Evolutionary conservation across 164 flowering plant genomes (phyloP).

Genomic region (Santalum album): DNA sequence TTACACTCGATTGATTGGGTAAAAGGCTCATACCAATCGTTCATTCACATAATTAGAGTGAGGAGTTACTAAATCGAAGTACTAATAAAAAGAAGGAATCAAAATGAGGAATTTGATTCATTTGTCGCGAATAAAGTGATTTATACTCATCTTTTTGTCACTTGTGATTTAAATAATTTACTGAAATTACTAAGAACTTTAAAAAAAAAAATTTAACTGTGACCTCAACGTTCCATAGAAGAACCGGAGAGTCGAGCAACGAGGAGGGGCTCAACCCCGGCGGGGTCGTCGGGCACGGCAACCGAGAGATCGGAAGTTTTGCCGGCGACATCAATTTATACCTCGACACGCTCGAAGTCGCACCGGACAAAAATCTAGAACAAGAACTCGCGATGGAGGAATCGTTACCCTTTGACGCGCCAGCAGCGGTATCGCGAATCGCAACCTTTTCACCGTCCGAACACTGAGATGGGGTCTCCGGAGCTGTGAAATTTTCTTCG

Average conservation of each 20-base stretch:
- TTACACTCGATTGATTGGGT: no score
- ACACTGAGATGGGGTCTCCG: no score
- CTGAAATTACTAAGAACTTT: background rate
- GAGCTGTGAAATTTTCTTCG: background rate
- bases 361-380: background rate
- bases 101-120: background rate
- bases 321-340: background rate
- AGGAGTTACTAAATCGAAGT: no score
- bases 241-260: background rate
- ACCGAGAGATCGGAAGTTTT: background rate
- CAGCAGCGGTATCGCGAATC: background rate
- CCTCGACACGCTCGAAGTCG: background rate
- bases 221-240: background rate
- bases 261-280: background rate
- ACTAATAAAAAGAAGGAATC: no score
- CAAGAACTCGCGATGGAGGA: background rate
- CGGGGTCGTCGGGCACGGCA: constrained; percentile 2
- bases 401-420: constrained; percentile 1
- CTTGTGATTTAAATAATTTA: background rate
- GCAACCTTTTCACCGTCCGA: background rate
- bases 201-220: no score
- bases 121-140: background rate
- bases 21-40: no score
- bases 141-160: background rate
- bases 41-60: background rate